These are phyloP conservation scores for Starmerella gropengiesseri DNA, from an alignment of 805 yeast species.

Conservation along the genomic window DNA sequence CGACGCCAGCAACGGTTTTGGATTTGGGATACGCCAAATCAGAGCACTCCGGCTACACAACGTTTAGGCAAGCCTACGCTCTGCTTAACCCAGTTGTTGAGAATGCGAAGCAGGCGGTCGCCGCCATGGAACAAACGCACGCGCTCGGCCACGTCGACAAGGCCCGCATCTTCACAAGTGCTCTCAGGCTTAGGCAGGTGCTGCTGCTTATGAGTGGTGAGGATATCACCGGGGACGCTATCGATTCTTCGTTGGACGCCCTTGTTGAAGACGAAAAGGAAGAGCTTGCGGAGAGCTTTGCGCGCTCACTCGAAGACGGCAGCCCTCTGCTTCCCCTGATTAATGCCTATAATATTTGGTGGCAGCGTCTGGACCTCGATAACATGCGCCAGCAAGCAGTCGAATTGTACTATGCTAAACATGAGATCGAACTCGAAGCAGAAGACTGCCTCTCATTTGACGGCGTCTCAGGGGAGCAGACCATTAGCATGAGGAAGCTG, in stretches of 20 bases:
- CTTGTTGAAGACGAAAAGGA: not conserved
- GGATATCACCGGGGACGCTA: not conserved
- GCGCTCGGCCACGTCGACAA: not conserved
- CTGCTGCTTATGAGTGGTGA: not conserved
- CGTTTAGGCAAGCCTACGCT: slow-evolving; percentile 6
- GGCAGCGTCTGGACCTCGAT: not conserved
- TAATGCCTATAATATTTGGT: not conserved
- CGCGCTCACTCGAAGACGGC: not conserved
- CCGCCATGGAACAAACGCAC: not conserved
- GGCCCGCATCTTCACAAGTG: not conserved
- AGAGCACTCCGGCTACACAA: slow-evolving; percentile 7
- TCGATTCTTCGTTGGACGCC: not conserved
- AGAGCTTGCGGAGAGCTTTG: not conserved
- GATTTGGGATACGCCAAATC: slow-evolving; percentile 3
- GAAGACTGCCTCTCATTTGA: slow-evolving; percentile 5
- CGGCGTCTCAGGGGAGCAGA: not conserved
- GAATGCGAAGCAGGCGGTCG: not conserved
- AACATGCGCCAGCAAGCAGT: slow-evolving; percentile 1
- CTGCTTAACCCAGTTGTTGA: slow-evolving; percentile 2
- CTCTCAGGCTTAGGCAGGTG: not conserved
- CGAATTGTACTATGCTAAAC: not conserved
- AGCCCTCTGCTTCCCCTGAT: not conserved
- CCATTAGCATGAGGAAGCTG: slow-evolving; percentile 9
- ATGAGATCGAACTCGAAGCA: not conserved
- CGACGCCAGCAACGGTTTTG: slow-evolving; percentile 7